These are phyloP conservation scores for Plectosphaerella sp. DNA, from an alignment of 2,329 filamentous ascomycete species.

Conservation along the genomic window DNA sequence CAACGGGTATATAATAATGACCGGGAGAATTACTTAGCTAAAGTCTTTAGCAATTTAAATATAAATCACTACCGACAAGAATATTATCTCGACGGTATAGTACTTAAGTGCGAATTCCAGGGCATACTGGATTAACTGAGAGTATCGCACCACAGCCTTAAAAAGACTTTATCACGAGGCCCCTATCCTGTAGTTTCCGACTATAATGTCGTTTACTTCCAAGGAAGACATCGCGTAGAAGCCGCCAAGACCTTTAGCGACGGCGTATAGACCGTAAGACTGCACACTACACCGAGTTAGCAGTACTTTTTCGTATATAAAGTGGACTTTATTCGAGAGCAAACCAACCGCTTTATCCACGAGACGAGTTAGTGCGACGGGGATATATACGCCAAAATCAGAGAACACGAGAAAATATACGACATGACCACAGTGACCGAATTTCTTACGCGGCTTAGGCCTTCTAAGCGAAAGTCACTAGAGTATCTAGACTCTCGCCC, in stretches of 20 bases:
- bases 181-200: slow-evolving; percentile 1
- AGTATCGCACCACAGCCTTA: neutral
- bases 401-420: neutral
- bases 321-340: neutral
- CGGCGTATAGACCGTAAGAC: neutral
- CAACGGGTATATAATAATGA: slow-evolving; percentile 1
- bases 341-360: slow-evolving; percentile 1
- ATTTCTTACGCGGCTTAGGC: slow-evolving; percentile 1
- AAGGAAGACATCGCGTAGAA: slow-evolving; percentile 3
- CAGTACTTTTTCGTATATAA: neutral
- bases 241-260: slow-evolving; percentile 1
- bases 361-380: slow-evolving; percentile 2
- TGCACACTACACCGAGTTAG: slow-evolving; percentile 1
- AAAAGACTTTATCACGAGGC: neutral
- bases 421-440: neutral
- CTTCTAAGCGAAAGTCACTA: slow-evolving; percentile 1
- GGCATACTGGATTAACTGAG: neutral
- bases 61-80: neutral
- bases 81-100: slow-evolving; percentile 1
- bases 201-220: slow-evolving; percentile 1
- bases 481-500: slow-evolving; percentile 2
- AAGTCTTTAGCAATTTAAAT: neutral
- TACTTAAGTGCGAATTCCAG: slow-evolving; percentile 1
- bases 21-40: neutral
- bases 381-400: slow-evolving; percentile 1